A percentile compares a stretch with the other conserved stretches of the same genome.
phyloP scores from a whole-genome alignment of 495 filamentous ascomycete species.

The Aspergillus haitiensis region DNA sequence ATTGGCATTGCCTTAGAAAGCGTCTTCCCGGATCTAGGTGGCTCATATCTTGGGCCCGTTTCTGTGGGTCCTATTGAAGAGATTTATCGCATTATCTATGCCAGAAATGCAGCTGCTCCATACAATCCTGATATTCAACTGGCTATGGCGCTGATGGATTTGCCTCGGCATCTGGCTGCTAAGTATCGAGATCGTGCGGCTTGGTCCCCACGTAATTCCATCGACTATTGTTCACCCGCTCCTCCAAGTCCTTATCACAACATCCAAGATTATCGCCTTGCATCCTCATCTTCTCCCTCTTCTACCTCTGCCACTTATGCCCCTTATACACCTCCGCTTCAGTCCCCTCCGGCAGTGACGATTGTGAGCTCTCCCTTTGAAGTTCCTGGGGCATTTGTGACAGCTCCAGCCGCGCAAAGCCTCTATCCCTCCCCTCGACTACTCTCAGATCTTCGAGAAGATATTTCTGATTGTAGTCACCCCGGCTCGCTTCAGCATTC shows the following conservation, averaged over 20 bases:
- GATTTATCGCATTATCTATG: constrained; percentile 59
- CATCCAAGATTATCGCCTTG: constrained; percentile 37
- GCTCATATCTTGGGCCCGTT: constrained; percentile 79
- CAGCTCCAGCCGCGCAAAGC: constrained; percentile 33
- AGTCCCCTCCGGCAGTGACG: constrained; percentile 42
- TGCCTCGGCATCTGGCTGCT: constrained; percentile 38
- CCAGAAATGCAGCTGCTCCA: constrained; percentile 37
- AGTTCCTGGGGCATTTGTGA: constrained; percentile 34
- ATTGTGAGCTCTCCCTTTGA: constrained; percentile 42
- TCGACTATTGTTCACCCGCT: constrained; percentile 42
- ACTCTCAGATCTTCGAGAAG: constrained; percentile 39
- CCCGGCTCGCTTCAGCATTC: constrained; percentile 32
- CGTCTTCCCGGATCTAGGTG: constrained; percentile 85
- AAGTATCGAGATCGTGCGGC: constrained; percentile 39
- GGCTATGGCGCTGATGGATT: constrained; percentile 39
- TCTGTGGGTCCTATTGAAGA: constrained; percentile 74
- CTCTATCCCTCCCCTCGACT: constrained; percentile 42
- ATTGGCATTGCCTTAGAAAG: constrained; percentile 83
- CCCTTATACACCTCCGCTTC: constrained; percentile 45
- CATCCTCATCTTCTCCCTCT: constrained; percentile 41
- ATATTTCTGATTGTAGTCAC: constrained; percentile 35
- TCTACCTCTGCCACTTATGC: constrained; percentile 42
- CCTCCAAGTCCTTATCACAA: constrained; percentile 43
- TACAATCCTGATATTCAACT: constrained; percentile 40
- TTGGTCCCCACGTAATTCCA: constrained; percentile 42